Percentiles rank a stretch among this genome's conserved stretches.
These are phyloP conservation scores for Xylaria venustula DNA, from an alignment of 495 filamentous ascomycete species.

Conservation along the genomic window DNA sequence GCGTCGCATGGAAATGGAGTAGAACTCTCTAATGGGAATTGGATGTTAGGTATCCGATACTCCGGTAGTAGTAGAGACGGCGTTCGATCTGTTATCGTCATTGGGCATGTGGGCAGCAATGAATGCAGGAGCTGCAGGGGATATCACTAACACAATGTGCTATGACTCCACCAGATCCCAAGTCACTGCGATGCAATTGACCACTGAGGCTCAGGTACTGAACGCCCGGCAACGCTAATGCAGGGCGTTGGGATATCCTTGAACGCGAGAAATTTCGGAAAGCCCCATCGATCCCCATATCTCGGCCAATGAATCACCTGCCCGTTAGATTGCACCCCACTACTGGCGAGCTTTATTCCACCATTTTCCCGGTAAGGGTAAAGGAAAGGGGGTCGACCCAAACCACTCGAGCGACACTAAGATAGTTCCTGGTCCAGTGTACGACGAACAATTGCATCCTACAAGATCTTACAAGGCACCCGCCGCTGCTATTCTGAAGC, in stretches of 20 bases:
- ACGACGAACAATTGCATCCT: too few species aligned
- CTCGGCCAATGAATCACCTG: not conserved
- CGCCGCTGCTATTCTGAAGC: not conserved
- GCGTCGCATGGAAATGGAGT: not conserved
- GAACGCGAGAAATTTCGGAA: slow-evolving; percentile 11
- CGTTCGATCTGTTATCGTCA: not conserved
- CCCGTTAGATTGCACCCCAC: slow-evolving; percentile 8
- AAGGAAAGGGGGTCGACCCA: not conserved
- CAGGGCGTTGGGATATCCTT: slow-evolving; percentile 12
- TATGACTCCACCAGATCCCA: not conserved
- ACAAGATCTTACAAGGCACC: too few species aligned
- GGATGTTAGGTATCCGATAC: not conserved
- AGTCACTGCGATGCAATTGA: not conserved
- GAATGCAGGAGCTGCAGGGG: not conserved
- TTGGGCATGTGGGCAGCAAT: not conserved
- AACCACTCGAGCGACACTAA: too few species aligned
- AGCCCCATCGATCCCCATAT: not conserved
- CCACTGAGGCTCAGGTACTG: not conserved
- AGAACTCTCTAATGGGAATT: not conserved
- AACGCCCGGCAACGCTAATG: slow-evolving; percentile 13
- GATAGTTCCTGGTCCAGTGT: too few species aligned
- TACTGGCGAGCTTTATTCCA: not conserved
- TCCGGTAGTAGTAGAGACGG: not conserved
- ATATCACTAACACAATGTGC: not conserved
- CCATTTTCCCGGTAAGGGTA: not conserved